A percentile compares a stretch with the other conserved stretches of the same genome.
These are phyloP conservation scores for Clitoria ternatea DNA, from an alignment of 306 rosid species.

Conservation along the genomic window DNA sequence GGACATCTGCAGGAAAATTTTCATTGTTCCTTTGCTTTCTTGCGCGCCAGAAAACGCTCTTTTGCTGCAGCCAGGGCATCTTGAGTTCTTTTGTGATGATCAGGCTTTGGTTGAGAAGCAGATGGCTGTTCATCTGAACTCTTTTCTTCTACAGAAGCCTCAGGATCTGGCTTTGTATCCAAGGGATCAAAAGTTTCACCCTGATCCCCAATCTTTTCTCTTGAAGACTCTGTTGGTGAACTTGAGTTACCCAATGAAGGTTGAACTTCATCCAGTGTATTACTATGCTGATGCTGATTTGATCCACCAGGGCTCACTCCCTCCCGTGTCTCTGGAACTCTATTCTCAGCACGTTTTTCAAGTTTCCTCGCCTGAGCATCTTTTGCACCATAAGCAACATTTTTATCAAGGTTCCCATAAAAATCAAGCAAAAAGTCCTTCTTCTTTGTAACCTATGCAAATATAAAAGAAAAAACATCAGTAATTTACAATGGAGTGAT, in stretches of 20 bases:
- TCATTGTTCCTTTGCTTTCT: conserved; percentile 55
- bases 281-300: conserved; percentile 22
- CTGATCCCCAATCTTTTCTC: conserved; percentile 21
- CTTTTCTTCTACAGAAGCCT: conserved; percentile 23
- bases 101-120: conserved; percentile 38
- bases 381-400: conserved; percentile 75
- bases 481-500: not conserved
- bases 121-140: conserved; percentile 30
- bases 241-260: conserved; percentile 19
- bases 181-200: conserved; percentile 36
- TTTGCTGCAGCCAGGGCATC: conserved; percentile 72
- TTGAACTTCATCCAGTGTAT: conserved; percentile 23
- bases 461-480: conserved; percentile 3
- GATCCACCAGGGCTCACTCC: conserved; percentile 12
- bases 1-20: not conserved
- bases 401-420: conserved; percentile 69
- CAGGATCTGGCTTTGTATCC: conserved; percentile 23
- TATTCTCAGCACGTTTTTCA: conserved; percentile 28
- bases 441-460: conserved; percentile 79
- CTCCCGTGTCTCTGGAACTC: conserved; percentile 32
- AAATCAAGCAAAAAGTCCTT: conserved; percentile 73
- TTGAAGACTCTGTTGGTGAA: conserved; percentile 30
- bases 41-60: conserved; percentile 78
- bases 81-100: conserved; percentile 72
- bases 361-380: conserved; percentile 38